Conservation (phyloP, 495 filamentous ascomycete genomes). For the Penicillium daleae region DNA sequence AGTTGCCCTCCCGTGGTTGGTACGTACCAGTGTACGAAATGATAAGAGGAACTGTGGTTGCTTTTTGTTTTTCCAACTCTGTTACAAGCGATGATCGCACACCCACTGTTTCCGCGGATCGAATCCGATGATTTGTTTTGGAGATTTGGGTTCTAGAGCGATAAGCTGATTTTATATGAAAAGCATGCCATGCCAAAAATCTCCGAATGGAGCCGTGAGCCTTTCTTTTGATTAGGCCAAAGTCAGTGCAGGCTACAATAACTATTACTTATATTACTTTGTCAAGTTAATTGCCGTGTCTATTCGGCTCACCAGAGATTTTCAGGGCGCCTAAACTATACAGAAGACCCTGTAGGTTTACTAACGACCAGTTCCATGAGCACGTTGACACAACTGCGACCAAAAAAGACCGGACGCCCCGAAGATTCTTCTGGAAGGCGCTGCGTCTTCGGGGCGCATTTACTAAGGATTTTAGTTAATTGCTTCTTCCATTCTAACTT, state of each 20-base stretch:
- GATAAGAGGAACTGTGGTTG: conserved; percentile 1
- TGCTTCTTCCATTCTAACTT: conserved; percentile 2
- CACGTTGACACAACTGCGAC: neutral
- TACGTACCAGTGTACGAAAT: conserved; percentile 18
- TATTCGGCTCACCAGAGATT: neutral
- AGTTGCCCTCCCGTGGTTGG: neutral
- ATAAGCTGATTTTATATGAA: neutral
- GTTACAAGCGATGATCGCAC: neutral
- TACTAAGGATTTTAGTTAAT: neutral
- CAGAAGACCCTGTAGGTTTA: neutral
- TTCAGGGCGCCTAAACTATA: neutral
- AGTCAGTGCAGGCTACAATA: neutral
- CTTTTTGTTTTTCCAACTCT: conserved; percentile 9
- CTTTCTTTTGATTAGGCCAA: neutral
- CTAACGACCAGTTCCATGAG: neutral
- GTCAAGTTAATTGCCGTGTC: too few relatives aligned
- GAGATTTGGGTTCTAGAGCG: neutral
- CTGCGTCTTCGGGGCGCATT: neutral
- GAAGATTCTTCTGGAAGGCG: neutral
- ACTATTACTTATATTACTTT: neutral
- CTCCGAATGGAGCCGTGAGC: neutral
- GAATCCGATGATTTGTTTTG: neutral
- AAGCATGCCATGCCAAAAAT: neutral
- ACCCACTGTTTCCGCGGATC: neutral
- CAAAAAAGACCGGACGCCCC: neutral